Evolutionary conservation across 2,329 filamentous ascomycete genomes (phyloP).

Genomic region (Aureobasidium sp.): DNA sequence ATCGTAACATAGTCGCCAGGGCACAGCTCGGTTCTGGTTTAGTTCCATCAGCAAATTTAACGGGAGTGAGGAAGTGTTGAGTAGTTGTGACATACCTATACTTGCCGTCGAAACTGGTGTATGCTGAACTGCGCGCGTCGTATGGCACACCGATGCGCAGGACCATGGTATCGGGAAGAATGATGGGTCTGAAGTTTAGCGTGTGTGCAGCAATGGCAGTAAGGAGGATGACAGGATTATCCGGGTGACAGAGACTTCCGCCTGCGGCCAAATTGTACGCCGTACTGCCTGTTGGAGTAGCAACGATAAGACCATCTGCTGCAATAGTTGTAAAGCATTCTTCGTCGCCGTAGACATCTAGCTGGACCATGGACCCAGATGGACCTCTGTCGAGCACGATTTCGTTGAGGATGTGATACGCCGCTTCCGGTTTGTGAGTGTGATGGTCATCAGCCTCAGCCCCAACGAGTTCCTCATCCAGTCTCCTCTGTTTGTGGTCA

Average conservation of each 20-base stretch:
- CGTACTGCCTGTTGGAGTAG: constrained; percentile 89
- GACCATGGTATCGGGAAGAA: constrained; percentile 92
- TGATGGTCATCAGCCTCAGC: constrained; percentile 76
- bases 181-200: constrained; percentile 90
- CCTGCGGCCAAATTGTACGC: constrained; percentile 94
- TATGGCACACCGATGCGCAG: constrained; percentile 91
- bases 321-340: constrained; percentile 92
- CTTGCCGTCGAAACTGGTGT: constrained; percentile 96
- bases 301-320: constrained; percentile 88
- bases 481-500: constrained; percentile 47
- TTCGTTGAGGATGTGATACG: constrained; percentile 89
- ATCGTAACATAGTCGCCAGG: constrained; percentile 82
- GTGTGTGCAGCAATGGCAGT: constrained; percentile 94
- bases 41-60: not conserved
- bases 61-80: not conserved
- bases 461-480: constrained; percentile 85
- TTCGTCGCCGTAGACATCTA: constrained; percentile 89
- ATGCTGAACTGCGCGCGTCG: constrained; percentile 77
- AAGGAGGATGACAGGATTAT: constrained; percentile 92
- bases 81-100: constrained; percentile 50
- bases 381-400: constrained; percentile 93
- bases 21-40: constrained; percentile 48
- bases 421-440: constrained; percentile 78
- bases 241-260: constrained; percentile 90
- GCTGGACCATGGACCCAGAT: constrained; percentile 87